Base-by-base conservation (phyloP, 768 basidiomycete genomes). In the Cystofilobasidium capitatum region DNA sequence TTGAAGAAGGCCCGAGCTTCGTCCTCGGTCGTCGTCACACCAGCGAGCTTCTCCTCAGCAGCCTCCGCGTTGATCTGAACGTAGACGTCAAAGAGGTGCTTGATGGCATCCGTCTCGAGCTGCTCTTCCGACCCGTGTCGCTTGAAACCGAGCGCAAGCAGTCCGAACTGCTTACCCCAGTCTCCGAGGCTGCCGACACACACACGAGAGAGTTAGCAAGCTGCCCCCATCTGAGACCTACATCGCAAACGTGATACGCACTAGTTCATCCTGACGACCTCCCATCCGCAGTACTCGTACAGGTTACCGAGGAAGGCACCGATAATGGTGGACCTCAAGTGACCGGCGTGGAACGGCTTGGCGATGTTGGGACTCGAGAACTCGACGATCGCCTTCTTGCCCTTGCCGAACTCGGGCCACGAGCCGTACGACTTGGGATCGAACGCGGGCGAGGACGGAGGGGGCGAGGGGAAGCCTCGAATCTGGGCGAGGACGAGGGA, bases 331-430 rank as follows among this genome's bases (percentile, higher is more conserved):
- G 90, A 92, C 44, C 94, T 84, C 69, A 98, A 79, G 78, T 98
- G 94, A 17, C 94, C 96, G 62, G 96, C 92, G 72, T 99, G 94
- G 84, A 98, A 98, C 6, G 88, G 87, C 76, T 99, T 99, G 24
- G 94, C 94, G 72, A 98, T 97, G 75, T 99, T 98, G 20, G 93
- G 93, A 2, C 89, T 90, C 1, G 91, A 96, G 78, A 89, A 98
- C 77, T 98, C 94, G 73, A 78, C 71, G 71, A 94, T 76, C 69
- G 88, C 79, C 59, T 84, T 89, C 79, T 96, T 92, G 14, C 91
- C 91, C 54, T 82, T 80, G 6, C 89, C 91, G 3, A 80, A 79
- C 35, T 80, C 79, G 76, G 91, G 93, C 35, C 58, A 51, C 3
- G 84, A 82, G n/a, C 94, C 94, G 73, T 91, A 99, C 45, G 86